phyloP scores from a whole-genome alignment of 371 early-diverging fungal species.

The Mucor sp. region DNA sequence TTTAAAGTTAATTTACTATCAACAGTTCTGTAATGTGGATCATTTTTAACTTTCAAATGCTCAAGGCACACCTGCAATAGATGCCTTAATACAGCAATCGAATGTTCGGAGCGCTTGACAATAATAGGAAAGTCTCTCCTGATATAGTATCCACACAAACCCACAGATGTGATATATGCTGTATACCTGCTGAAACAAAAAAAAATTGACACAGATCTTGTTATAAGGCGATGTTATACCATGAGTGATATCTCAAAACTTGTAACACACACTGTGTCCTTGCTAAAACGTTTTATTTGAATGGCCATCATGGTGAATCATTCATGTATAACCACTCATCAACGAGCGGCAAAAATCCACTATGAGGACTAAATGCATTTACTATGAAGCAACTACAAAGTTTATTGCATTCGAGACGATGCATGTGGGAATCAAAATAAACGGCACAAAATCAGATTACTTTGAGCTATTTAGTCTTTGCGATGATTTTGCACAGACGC shows the following conservation, averaged over 20 bases:
- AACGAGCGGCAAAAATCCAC: too few species aligned
- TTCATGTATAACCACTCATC: too few species aligned
- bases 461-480: neutral
- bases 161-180: too few species aligned
- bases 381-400: too few species aligned
- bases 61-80: neutral
- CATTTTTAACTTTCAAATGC: neutral
- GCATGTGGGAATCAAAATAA: neutral
- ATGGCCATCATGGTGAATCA: too few species aligned
- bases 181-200: neutral
- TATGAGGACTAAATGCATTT: neutral
- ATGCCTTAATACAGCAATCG: neutral
- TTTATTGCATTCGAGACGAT: neutral
- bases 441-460: too few species aligned
- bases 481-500: neutral
- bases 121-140: neutral
- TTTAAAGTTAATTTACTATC: neutral
- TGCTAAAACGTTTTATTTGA: too few species aligned
- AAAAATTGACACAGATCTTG: too few species aligned
- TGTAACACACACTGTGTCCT: too few species aligned
- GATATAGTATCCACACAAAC: neutral
- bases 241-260: too few species aligned
- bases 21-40: neutral
- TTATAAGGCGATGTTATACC: too few species aligned
- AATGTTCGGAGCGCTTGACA: neutral